Base-by-base conservation (phyloP, 23 red algal species). In the Agarophyton chilense region DNA sequence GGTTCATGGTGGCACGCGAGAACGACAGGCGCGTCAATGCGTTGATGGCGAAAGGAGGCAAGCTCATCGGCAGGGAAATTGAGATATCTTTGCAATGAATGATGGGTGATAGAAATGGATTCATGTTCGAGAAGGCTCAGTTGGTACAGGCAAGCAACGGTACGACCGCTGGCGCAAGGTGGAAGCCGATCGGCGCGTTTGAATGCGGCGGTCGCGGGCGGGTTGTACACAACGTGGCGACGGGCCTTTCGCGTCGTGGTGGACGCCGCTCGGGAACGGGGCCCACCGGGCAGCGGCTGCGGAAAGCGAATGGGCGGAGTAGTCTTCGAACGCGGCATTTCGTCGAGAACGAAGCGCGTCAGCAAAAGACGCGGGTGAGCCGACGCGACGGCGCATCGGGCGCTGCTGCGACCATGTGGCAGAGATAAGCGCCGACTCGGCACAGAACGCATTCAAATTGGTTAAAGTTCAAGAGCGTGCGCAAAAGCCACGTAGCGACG, bases 1-100 rank as follows among this genome's bases (percentile, higher is more conserved):
- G 68, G 68, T 16, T 74, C 68, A 47, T 74, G 68, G 41, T 74
- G 68, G 25, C 41, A 47, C 29, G 43, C 68, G 5, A 74, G 43
- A n/a, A 74, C 68, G 24, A 47, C 2, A 9, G 68, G 39, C 21
- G 38, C n/a, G 21, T 45, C n/a, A 9, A 49, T 19, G 17, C 8
- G 40, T 33, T 47, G 7, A 14, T 40, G 0, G 68, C 68, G 68
- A 1, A 5, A 10, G 24, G 10, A 1, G 41, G 13, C 19, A 11
- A 74, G 68, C 21, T 74, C 29, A 39, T 74, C 68, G 14, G 68
- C n/a, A 10, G 29, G n/a, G 4, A 74, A 18, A 3, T 74, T 45
- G 39, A 2, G 22, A 2, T 24, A 47, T 38, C 26, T 1, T 6
- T 19, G 68, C 1, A 74, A 5, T 18, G 33, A 25, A 19, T 3